These are phyloP conservation scores for Aspergillus eucalypticola DNA, from an alignment of 2,329 filamentous ascomycete species.

Conservation along the genomic window DNA sequence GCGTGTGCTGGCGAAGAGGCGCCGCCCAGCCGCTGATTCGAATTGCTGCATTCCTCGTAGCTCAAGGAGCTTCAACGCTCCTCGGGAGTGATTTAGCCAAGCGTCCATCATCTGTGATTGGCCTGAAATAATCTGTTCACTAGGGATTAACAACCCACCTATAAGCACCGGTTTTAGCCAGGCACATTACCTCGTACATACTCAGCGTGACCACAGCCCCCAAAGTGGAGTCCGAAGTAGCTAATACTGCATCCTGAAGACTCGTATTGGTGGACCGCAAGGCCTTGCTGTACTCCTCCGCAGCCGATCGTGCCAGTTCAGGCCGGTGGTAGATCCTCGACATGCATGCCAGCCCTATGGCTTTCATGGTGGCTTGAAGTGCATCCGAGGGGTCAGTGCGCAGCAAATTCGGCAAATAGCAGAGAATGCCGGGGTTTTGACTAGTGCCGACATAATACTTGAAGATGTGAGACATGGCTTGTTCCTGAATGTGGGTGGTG, in stretches of 20 bases:
- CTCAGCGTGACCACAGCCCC: constrained; percentile 19
- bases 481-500: constrained; percentile 9
- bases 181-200: constrained; percentile 18
- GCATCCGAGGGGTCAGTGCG: constrained; percentile 8
- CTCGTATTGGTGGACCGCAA: constrained; percentile 15
- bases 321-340: constrained; percentile 7
- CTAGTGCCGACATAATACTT: constrained; percentile 13
- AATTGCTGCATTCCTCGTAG: constrained; percentile 18
- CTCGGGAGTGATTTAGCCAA: constrained; percentile 19
- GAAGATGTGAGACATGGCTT: constrained; percentile 11
- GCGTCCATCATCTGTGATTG: constrained; percentile 1
- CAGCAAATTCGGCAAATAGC: constrained; percentile 11
- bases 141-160: too few species aligned
- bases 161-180: too few species aligned
- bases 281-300: constrained; percentile 15
- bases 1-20: constrained; percentile 14
- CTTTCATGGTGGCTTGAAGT: constrained; percentile 14
- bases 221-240: constrained; percentile 19
- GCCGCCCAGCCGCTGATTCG: background rate
- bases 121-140: too few species aligned
- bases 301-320: constrained; percentile 3
- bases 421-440: constrained; percentile 12
- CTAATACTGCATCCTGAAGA: constrained; percentile 9
- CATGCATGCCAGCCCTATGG: constrained; percentile 17
- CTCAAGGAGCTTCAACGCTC: constrained; percentile 17